Evolutionary conservation across 768 basidiomycete species (phyloP).

Genomic region (Lenzites betulinus): DNA sequence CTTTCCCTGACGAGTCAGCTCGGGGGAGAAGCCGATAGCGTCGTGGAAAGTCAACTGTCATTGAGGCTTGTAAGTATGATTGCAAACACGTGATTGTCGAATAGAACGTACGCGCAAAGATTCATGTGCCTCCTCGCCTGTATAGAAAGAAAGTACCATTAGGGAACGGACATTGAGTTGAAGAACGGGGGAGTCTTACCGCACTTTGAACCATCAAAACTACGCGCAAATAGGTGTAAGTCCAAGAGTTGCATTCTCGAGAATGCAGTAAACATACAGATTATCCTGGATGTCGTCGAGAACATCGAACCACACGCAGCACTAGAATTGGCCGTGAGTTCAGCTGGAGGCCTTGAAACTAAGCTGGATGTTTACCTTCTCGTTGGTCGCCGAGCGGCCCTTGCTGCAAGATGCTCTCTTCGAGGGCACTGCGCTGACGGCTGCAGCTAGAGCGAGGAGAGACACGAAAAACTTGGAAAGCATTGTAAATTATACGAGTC

Average conservation of each 20-base stretch:
- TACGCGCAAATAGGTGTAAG: not conserved
- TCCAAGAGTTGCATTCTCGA: not conserved
- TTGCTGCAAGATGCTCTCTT: constrained; percentile 18
- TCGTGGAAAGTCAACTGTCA: constrained; percentile 28
- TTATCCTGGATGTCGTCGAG: constrained; percentile 42
- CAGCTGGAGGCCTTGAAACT: too few species aligned
- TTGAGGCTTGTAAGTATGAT: not conserved
- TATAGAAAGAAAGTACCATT: constrained; percentile 17
- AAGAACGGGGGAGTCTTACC: not conserved
- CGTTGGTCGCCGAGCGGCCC: constrained; percentile 13
- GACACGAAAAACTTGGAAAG: constrained; percentile 11
- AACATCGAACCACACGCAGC: constrained; percentile 35
- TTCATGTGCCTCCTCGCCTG: constrained; percentile 40
- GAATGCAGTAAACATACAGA: constrained; percentile 20
- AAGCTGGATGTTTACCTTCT: not conserved
- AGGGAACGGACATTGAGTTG: not conserved
- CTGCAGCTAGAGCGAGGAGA: constrained; percentile 6
- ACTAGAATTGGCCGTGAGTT: not conserved
- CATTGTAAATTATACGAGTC: constrained; percentile 1
- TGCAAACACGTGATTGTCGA: not conserved
- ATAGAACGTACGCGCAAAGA: constrained; percentile 7
- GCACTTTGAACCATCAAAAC: not conserved
- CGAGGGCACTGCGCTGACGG: constrained; percentile 7
- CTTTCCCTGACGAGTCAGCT: constrained; percentile 11
- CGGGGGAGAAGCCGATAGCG: constrained; percentile 25